Base-by-base conservation (phyloP, 2,329 filamentous ascomycete species). In the Colletotrichum scovillei region DNA sequence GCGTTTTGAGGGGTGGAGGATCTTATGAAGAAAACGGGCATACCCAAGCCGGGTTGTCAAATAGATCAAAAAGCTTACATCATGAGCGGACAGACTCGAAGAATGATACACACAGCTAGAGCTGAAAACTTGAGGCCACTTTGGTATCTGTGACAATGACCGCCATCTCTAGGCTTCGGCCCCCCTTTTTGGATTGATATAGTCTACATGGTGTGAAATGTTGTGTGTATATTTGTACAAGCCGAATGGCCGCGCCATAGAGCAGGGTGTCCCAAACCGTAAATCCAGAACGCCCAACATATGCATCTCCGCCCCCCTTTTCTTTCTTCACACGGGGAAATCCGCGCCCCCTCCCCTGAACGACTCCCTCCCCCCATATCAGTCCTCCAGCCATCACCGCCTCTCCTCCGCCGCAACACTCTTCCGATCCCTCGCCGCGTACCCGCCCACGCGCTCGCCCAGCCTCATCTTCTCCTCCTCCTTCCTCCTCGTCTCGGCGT, bases 371-470 rank as follows among this genome's bases (percentile, higher is more conserved):
- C 8, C 58, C 26, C 56, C 63, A 63, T 49, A 53, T 38, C 38
- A 9, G 26, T 22, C 11, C 24, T 62, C 32, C 9, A 12, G 32
- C 4, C 38, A 42, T 49, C 60, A 64, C 28, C 56, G 53, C 63
- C 73, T 63, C 32, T 59, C 73, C 68, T 67, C 67, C 11, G 46
- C 53, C 1, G 57, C 22, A 75, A 74, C 74, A 49, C 76, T 76
- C 76, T 75, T 76, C 71, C 81, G 78, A 76, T 84, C 81, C 79
- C 80, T 81, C 76, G 84, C 84, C 58, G 86, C 82, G 76, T 87
- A 84, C 11, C 89, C 90, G 8, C 89, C 90, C 46, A 92, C 82
- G 75, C 88, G 83, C 83, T 92, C 90, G 42, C 82, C 86, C 71
- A 81, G 79, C 73, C 78, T 74, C 66, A 87, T 76, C 83, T 87